phyloP scores from a whole-genome alignment of 306 rosid species.

The Castanospermum australe region DNA sequence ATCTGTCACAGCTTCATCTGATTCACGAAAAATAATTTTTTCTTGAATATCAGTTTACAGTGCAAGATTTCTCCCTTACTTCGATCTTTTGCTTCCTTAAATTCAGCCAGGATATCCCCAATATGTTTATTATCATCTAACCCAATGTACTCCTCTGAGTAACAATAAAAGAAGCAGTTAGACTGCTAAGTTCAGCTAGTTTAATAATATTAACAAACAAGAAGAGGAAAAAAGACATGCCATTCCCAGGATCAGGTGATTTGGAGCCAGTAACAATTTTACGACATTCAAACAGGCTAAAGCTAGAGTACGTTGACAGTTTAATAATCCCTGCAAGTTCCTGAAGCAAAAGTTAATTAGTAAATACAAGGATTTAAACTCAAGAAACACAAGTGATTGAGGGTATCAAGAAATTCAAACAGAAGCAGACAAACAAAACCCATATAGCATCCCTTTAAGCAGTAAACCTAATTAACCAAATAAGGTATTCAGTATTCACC shows the following conservation, averaged over 20 bases:
- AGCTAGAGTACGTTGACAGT: conserved; percentile 74
- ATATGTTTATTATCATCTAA: conserved; percentile 89
- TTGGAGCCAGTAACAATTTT: conserved; percentile 75
- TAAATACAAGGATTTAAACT: conserved; percentile 7
- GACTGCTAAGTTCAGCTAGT: conserved; percentile 20
- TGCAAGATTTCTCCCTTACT: conserved; percentile 94
- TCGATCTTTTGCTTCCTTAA: conserved; percentile 86
- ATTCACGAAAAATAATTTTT: conserved; percentile 89
- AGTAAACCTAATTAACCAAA: not conserved
- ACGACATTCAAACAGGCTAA: conserved; percentile 83
- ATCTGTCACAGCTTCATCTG: conserved; percentile 91
- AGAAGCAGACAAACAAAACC: not conserved
- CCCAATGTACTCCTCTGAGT: conserved; percentile 82
- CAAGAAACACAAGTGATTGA: not conserved
- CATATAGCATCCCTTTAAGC: not conserved
- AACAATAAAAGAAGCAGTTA: conserved; percentile 38
- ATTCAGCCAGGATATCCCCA: conserved; percentile 84
- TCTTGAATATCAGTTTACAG: conserved; percentile 79
- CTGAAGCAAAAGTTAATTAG: conserved; percentile 46
- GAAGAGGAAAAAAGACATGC: conserved; percentile 36
- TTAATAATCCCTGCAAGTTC: conserved; percentile 91
- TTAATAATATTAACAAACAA: conserved; percentile 12
- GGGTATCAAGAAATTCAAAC: not conserved
- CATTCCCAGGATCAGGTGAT: conserved; percentile 80
- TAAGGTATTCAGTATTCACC: not conserved